Percentiles rank a stretch among this genome's conserved stretches.
Conservation (phyloP, 1,284 basidiomycete species). For the Malassezia furfur region DNA sequence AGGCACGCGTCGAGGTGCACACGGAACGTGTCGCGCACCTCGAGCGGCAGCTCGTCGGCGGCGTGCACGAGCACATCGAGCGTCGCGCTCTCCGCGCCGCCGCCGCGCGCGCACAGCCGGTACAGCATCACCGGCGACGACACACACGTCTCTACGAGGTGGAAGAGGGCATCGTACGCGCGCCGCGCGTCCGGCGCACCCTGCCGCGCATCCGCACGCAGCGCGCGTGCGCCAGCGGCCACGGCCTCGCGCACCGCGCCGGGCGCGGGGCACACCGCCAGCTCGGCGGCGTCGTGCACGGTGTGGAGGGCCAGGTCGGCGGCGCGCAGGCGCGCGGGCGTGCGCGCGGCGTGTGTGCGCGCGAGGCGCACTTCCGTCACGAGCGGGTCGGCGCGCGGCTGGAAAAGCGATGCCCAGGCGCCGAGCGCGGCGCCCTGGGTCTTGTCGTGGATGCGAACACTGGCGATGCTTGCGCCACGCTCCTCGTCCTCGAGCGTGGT, state of each 20-base stretch:
- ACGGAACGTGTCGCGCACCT: not conserved
- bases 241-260: too few relatives aligned
- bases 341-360: not conserved
- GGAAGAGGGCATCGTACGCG: not conserved
- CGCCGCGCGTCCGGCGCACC: not conserved
- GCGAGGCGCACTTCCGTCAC: not conserved
- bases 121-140: slow-evolving; percentile 1
- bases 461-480: slow-evolving; percentile 6
- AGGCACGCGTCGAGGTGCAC: not conserved
- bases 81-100: not conserved
- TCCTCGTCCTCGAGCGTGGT: slow-evolving; percentile 1
- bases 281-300: not conserved
- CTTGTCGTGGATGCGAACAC: slow-evolving; percentile 11
- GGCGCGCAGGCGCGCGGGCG: too few relatives aligned
- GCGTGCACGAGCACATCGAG: not conserved
- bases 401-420: slow-evolving; percentile 14
- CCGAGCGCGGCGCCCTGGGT: not conserved
- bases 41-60: not conserved
- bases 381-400: not conserved
- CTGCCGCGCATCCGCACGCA: not conserved
- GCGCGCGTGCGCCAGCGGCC: not conserved
- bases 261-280: not conserved
- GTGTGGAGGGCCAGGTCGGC: not conserved
- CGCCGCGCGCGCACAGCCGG: not conserved
- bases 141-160: not conserved